Evolutionary conservation across 805 yeast genomes (phyloP), one percentile per base, ranked within the genome.

Genomic region (Clavispora fructus): DNA sequence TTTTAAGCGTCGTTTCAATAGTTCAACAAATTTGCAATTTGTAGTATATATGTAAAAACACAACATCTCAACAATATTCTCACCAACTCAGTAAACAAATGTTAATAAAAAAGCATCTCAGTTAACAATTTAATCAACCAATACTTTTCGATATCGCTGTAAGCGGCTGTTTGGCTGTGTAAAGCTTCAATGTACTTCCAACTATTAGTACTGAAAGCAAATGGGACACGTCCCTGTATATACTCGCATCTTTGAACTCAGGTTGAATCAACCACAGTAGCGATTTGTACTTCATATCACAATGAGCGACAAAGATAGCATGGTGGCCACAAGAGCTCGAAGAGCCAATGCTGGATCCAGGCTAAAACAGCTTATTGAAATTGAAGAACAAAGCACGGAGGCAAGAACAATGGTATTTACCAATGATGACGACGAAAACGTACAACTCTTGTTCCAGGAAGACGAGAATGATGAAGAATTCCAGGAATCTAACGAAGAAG

Each of bases 271-370:
- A 32, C 14, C 14, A 30, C 14, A 30, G 9, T 12, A 12, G 19
- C 19, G 8, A 6, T 14, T 14, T 6, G 7, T 12, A 16, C 13
- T 7, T 11, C 13, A 16, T 11, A 17, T 33, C 13, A 33, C 3
- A 38, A 31, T 38, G 35, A 49, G 47, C 48, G 56, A 50, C 41
- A 41, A 48, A 9, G 85, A 82, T 40, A 75, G 79, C 56, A 73
- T 89, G 46, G 85, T 85, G 55, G 80, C 86, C 17, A 84, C 95
- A 3, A 77, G 97, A 50, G 69, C 80, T 49, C 74, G 88, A 52
- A 79, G 99, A 45, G 65, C 89, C 39, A 94, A 92, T 67, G 99
- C 99, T 1, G 99, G 99, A 13, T 85, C 87, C 43, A 74, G 94
- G 45, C 71, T 94, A 61, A 79, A 80, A 57, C 80, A 81, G 46